Percentiles rank a stretch among this genome's conserved stretches.
These are phyloP conservation scores for Piper betle DNA, from an alignment of 164 flowering plant genomes.

Conservation along the genomic window DNA sequence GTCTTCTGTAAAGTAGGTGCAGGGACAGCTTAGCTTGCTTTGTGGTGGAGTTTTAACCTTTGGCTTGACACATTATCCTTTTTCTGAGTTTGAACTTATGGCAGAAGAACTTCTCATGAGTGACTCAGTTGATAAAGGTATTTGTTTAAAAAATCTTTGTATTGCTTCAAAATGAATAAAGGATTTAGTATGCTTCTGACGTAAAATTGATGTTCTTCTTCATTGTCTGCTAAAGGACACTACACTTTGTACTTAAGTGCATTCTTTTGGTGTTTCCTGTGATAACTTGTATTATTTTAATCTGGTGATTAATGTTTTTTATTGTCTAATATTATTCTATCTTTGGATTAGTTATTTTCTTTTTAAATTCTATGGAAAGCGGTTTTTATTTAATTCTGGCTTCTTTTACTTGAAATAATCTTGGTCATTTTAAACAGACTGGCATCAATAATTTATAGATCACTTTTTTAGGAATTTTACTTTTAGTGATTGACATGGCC, in stretches of 20 bases:
- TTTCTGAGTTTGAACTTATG: constrained; percentile 84
- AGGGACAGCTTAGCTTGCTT: constrained; percentile 66
- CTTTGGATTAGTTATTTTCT: background rate
- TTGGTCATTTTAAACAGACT: too few relatives aligned
- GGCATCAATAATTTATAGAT: too few relatives aligned
- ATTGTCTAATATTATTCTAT: background rate
- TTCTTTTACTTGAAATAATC: background rate
- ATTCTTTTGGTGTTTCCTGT: background rate
- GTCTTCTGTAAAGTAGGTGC: constrained; percentile 39
- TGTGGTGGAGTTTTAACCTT: constrained; percentile 61
- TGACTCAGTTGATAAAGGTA: constrained; percentile 69
- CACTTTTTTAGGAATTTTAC: background rate
- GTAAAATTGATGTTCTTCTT: background rate
- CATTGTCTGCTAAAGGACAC: background rate
- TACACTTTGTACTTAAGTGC: background rate
- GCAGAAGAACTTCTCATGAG: constrained; percentile 97
- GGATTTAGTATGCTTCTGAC: background rate
- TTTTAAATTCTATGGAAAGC: too few relatives aligned
- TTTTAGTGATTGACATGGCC: too few relatives aligned
- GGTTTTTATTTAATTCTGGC: background rate
- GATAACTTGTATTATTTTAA: background rate
- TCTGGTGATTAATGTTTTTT: background rate
- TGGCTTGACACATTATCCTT: constrained; percentile 63
- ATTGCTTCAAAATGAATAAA: background rate
- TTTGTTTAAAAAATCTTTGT: background rate